Base-by-base conservation (phyloP, 2,329 filamentous ascomycete genomes). In the Sphaerulina musiva region DNA sequence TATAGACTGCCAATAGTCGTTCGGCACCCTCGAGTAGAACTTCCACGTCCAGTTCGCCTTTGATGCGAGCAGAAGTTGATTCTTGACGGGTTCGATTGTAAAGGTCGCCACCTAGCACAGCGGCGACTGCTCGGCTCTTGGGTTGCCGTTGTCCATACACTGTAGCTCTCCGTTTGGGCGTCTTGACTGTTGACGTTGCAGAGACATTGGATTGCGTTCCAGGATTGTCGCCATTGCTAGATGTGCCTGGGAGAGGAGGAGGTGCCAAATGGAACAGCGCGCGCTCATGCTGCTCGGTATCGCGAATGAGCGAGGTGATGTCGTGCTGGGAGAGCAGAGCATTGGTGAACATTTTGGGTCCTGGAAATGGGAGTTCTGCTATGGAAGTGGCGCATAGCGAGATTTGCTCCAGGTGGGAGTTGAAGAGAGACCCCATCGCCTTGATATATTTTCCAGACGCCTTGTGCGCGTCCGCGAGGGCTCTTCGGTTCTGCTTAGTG, bases 341-440 rank as follows among this genome's bases (percentile, higher is more conserved):
- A 70, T 95, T 96, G 62, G 91, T 93, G 74, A 97, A 98, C 67
- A 93, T 90, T 66, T 89, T 95, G n/a, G 92, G 89, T 1, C 82
- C 82, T 40, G 89, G 89, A 64, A 97, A 97, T 34, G 74, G 70
- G 20, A 78, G 65, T 34, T 76, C 73, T 46, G 73, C 71, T 41
- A 78, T 77, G 46, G 75, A 76, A 1, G 70, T 67, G 12, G 74
- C 68, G 63, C 76, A 78, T 48, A 76, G 66, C 12, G 74, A 73
- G 51, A 78, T 77, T 55, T 78, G 76, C 62, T 78, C 75, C 36
- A 78, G 66, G 57, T 78, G 75, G 26, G 74, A 72, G 44, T 74
- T 72, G 14, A 78, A 68, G 2, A 78, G 71, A 14, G 71, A 66
- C 2, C 65, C 57, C 67, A 68, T 69, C 8, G 11, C 53, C 7